Evolutionary conservation across 345 rosid species (phyloP).

Genomic region (Citrus mangshanensis): DNA sequence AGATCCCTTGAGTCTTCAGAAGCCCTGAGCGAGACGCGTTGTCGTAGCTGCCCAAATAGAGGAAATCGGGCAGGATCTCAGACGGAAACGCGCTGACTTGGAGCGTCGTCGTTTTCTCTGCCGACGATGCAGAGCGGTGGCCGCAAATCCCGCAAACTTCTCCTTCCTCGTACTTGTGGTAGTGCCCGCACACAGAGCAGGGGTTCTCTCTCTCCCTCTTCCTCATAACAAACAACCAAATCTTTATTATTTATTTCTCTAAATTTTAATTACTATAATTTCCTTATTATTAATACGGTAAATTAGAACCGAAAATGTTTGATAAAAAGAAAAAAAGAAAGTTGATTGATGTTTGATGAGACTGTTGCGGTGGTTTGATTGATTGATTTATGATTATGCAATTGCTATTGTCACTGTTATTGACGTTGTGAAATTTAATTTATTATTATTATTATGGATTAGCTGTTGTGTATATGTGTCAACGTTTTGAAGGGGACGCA

Average conservation of each 20-base stretch:
- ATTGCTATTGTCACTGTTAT: background rate
- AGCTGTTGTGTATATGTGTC: background rate
- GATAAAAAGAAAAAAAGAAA: no score
- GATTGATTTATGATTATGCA: background rate
- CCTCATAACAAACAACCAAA: conserved; percentile 40
- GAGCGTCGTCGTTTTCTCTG: conserved; percentile 38
- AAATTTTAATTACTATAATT: no score
- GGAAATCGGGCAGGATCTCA: conserved; percentile 88
- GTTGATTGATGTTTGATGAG: background rate
- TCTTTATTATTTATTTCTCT: background rate
- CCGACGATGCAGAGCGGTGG: conserved; percentile 58
- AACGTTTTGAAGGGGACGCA: background rate
- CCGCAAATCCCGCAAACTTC: conserved; percentile 97
- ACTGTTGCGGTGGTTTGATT: background rate
- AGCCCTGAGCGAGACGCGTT: conserved; percentile 98
- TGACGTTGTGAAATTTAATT: background rate
- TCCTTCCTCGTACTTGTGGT: conserved; percentile 98
- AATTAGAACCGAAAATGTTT: background rate
- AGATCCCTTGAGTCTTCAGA: conserved; percentile 82
- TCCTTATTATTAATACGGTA: background rate
- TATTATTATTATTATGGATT: background rate
- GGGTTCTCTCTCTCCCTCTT: conserved; percentile 99
- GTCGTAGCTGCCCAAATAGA: conserved; percentile 90
- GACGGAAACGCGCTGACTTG: conserved; percentile 88
- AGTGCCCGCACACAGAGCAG: conserved; percentile 94